Base-by-base conservation (phyloP, 306 rosid genomes). In the Rosa rugosa region DNA sequence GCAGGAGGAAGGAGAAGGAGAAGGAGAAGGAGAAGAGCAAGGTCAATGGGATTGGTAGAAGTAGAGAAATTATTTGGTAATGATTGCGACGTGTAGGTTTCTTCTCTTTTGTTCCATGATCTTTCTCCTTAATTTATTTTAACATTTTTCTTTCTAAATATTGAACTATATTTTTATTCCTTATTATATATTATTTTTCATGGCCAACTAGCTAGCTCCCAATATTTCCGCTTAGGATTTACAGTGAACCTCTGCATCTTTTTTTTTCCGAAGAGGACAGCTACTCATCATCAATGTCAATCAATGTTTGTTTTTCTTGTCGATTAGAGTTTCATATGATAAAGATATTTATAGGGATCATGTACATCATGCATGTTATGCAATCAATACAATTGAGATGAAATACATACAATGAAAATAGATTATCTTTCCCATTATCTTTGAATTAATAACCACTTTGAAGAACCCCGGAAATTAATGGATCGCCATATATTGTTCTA, bases 81-180 rank as follows among this genome's bases (percentile, higher is more conserved):
- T 90, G 94, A 92, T 86, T 83, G 90, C 85, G 90, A 92, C 94
- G 87, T 87, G 91, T 78, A 70, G 87, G 72, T 72, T 83, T 63
- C 72, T 75, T 63, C 79, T 75, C 79, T 75, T 62, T 62, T 75
- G 60, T 62, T 75, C 46, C 79, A 75, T 75, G 46, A 27, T 11
- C 79, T 80, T 74, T 72, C 77, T 83, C 76, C 71, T 62, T 63
- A 34, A 18, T 69, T 42, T 31, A 11, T 72, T 22, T 20, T 13
- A 20, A 23, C 40, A 34, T 62, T 16, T 25, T 62, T 76, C 8
- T 50, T 4, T 18, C 2, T 38, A 17, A 16, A 69, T 41, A 41
- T 65, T 8, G 53, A 47, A 11, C 63, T 49, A 16, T 12, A 56
- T 31, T 25, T 6, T 47, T 27, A 9, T 66, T 65, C 50, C 23